Conservation (phyloP, 768 basidiomycete species). For the Termitomyces sp. region DNA sequence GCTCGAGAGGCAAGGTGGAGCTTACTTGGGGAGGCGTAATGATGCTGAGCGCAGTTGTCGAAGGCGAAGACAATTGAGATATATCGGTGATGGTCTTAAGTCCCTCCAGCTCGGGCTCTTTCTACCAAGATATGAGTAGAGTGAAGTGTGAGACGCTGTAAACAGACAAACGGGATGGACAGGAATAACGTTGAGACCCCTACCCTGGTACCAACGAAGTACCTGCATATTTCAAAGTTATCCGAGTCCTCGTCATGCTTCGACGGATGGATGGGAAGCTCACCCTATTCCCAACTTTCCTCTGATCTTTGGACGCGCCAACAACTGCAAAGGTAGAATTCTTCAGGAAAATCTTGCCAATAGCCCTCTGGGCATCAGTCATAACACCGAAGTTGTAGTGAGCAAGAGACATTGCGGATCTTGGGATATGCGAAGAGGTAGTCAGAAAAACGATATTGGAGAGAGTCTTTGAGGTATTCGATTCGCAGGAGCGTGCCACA, state of each 20-base stretch:
- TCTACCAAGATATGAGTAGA: slow-evolving; percentile 32
- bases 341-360: slow-evolving; percentile 57
- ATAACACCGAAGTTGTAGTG: slow-evolving; percentile 11
- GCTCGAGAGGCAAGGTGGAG: not conserved
- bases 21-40: slow-evolving; percentile 71
- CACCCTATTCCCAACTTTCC: slow-evolving; percentile 77
- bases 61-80: slow-evolving; percentile 50
- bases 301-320: slow-evolving; percentile 75
- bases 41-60: slow-evolving; percentile 70
- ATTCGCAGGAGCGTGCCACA: slow-evolving; percentile 6
- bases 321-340: slow-evolving; percentile 70
- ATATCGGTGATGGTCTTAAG: slow-evolving; percentile 50
- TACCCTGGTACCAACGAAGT: slow-evolving; percentile 68
- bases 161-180: slow-evolving; percentile 59
- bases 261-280: not conserved
- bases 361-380: slow-evolving; percentile 17
- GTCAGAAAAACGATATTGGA: not conserved
- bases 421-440: slow-evolving; percentile 1
- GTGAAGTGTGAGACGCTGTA: not conserved
- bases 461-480: slow-evolving; percentile 2
- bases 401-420: slow-evolving; percentile 14
- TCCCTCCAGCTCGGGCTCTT: slow-evolving; percentile 66
- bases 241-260: not conserved
- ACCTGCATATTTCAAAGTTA: slow-evolving; percentile 37
- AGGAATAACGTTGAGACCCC: slow-evolving; percentile 57